A percentile compares a stretch with the other conserved stretches of the same genome.
Evolutionary conservation across 1,139 yeast species (phyloP).

Genomic region (Zygosaccharomyces pseudobailii): DNA sequence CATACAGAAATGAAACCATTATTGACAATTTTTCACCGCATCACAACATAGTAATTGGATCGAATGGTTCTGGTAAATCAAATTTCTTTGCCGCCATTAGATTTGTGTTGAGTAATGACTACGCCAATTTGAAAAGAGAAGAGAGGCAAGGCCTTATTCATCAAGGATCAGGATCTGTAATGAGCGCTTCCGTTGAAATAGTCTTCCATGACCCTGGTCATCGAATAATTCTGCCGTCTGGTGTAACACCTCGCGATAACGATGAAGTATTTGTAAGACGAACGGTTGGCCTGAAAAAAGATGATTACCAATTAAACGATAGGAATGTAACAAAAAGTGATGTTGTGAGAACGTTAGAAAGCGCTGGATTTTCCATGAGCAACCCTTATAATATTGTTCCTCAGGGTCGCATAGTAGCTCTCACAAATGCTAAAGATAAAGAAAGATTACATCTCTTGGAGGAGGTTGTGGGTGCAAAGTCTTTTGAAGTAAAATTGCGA

Average conservation of each 20-base stretch:
- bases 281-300: conserved; percentile 89
- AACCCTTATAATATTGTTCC: conserved; percentile 97
- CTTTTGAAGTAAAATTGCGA: conserved; percentile 74
- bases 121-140: conserved; percentile 80
- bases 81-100: conserved; percentile 94
- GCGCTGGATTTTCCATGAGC: conserved; percentile 87
- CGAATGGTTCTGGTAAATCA: conserved; percentile 96
- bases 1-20: conserved; percentile 79
- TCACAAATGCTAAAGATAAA: conserved; percentile 83
- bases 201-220: conserved; percentile 78
- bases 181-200: conserved; percentile 91
- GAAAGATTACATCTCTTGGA: conserved; percentile 76
- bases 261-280: conserved; percentile 72
- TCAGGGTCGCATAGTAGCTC: conserved; percentile 81
- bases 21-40: conserved; percentile 74
- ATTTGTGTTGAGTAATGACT: conserved; percentile 88
- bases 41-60: conserved; percentile 87
- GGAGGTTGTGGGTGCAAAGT: conserved; percentile 93
- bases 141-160: conserved; percentile 86
- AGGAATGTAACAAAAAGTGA: conserved; percentile 77
- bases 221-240: conserved; percentile 56
- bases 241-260: conserved; percentile 39
- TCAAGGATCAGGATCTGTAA: conserved; percentile 81
- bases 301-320: conserved; percentile 76
- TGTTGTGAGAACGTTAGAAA: conserved; percentile 75